phyloP scores from a whole-genome alignment of 768 basidiomycete species.

The Pulveroboletus sp. region DNA sequence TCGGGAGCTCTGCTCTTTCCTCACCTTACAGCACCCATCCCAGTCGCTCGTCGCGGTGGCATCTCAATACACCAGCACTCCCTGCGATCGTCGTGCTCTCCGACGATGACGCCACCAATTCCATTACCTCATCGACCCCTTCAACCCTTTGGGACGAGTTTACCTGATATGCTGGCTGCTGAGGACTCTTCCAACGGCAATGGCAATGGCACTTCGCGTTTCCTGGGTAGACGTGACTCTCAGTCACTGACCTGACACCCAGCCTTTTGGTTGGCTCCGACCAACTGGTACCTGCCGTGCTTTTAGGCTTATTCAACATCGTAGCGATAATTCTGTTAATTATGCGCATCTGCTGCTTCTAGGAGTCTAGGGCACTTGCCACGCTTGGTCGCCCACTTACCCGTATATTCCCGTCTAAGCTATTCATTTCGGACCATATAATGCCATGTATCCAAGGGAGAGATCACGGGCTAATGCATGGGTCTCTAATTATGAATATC shows the following conservation, averaged over 20 bases:
- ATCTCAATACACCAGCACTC: not conserved
- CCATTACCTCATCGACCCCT: constrained; percentile 4
- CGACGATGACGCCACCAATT: not conserved
- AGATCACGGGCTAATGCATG: constrained; percentile 6
- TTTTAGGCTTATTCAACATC: too few species aligned
- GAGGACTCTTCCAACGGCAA: constrained; percentile 14
- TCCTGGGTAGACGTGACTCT: constrained; percentile 15
- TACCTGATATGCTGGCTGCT: constrained; percentile 3
- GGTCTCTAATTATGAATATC: constrained; percentile 22
- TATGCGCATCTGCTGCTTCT: too few species aligned
- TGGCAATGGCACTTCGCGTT: constrained; percentile 18
- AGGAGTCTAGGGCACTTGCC: too few species aligned
- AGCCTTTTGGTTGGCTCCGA: not conserved
- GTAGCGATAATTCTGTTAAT: not conserved
- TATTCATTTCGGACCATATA: not conserved
- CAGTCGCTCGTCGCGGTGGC: not conserved
- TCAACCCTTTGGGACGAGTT: constrained; percentile 25
- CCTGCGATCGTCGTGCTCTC: constrained; percentile 1
- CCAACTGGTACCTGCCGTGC: too few species aligned
- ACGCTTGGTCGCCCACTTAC: not conserved
- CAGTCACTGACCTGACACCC: constrained; percentile 4
- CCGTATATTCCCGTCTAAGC: too few species aligned
- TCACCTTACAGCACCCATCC: constrained; percentile 2
- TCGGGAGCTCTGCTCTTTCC: not conserved
- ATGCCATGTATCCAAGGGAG: too few species aligned